These are phyloP conservation scores for Entophlyctis luteolus DNA, from an alignment of 192 early-diverging fungal genomes.

Conservation along the genomic window DNA sequence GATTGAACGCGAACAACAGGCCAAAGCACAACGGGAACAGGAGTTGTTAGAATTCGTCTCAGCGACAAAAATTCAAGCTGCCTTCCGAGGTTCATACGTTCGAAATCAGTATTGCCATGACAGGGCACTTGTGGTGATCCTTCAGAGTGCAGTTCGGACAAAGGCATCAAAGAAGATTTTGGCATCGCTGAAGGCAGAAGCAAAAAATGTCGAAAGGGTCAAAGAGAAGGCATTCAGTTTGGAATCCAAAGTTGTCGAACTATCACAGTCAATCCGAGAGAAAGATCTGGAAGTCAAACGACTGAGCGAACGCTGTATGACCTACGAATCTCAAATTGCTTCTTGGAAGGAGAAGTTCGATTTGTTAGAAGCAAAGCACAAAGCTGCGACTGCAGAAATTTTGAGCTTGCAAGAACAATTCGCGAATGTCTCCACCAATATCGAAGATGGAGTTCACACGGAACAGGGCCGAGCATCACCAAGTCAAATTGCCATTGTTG, in stretches of 20 bases:
- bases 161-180: conserved; percentile 64
- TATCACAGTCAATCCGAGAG: conserved; percentile 69
- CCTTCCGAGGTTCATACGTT: conserved; percentile 60
- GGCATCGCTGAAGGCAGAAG: conserved; percentile 67
- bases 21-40: conserved; percentile 56
- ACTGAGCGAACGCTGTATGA: conserved; percentile 47
- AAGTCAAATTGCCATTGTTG: background rate
- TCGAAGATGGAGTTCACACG: background rate
- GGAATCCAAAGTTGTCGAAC: conserved; percentile 86
- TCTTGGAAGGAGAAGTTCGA: conserved; percentile 65
- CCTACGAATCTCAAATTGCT: conserved; percentile 61
- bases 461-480: background rate
- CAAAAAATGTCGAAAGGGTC: conserved; percentile 75
- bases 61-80: conserved; percentile 70
- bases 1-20: conserved; percentile 63
- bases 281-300: conserved; percentile 62
- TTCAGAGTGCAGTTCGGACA: conserved; percentile 80
- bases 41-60: conserved; percentile 57
- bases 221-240: conserved; percentile 85
- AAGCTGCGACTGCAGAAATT: conserved; percentile 44
- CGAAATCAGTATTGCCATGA: conserved; percentile 58
- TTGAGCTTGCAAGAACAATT: conserved; percentile 24
- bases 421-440: background rate
- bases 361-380: conserved; percentile 55
- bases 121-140: conserved; percentile 55